phyloP scores from a whole-genome alignment of 176 grass and related monocot genomes.

The Dendrocalamus sinicus region DNA sequence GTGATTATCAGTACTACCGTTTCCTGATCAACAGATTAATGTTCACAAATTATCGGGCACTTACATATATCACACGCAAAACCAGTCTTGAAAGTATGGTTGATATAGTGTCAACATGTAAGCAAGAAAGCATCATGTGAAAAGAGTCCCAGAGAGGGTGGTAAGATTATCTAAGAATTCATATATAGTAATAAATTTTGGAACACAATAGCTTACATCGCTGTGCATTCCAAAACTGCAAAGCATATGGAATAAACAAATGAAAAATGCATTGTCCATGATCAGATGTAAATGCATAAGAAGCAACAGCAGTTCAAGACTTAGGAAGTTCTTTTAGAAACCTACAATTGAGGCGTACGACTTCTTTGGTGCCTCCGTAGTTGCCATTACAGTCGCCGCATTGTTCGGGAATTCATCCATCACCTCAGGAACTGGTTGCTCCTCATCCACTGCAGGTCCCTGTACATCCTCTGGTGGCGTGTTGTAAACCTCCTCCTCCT shows the following conservation, averaged over 20 bases:
- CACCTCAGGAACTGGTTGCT: slow-evolving; percentile 58
- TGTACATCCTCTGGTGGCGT: slow-evolving; percentile 53
- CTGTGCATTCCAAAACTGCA: not conserved
- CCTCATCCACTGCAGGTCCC: slow-evolving; percentile 48
- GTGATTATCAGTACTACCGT: not conserved
- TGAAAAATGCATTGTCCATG: not conserved
- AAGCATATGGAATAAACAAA: not conserved
- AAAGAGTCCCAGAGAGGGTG: not conserved
- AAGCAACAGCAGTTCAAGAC: not conserved
- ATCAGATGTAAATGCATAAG: not conserved
- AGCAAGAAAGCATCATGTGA: not conserved
- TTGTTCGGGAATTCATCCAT: slow-evolving; percentile 62
- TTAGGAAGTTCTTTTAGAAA: slow-evolving; percentile 16
- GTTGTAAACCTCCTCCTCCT: slow-evolving; percentile 66
- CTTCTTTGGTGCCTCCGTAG: slow-evolving; percentile 70
- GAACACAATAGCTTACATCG: not conserved
- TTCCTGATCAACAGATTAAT: slow-evolving; percentile 7
- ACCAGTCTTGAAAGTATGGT: not conserved
- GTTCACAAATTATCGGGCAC: not conserved
- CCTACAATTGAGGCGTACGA: slow-evolving; percentile 94
- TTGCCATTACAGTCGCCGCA: slow-evolving; percentile 15
- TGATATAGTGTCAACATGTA: not conserved
- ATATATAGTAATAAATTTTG: not conserved
- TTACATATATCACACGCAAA: not conserved
- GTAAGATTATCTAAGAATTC: not conserved